Conservation (phyloP, 768 basidiomycete species). For the Rubroboletus satanas region DNA sequence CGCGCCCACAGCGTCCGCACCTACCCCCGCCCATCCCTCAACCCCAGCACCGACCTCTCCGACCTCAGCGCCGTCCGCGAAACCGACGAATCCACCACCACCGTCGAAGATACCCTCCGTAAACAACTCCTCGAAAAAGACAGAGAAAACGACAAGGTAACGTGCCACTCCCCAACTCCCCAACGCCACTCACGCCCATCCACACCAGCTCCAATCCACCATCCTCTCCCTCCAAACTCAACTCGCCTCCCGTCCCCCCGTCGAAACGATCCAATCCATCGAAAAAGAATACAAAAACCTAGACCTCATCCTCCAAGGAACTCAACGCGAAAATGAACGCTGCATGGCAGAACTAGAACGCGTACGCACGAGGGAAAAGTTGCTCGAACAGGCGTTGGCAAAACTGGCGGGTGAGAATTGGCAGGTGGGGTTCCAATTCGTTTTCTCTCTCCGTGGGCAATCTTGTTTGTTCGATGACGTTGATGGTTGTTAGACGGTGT, state of each 20-base stretch:
- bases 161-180: not conserved
- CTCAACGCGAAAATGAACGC: conserved; percentile 81
- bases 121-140: conserved; percentile 64
- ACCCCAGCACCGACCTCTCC: conserved; percentile 33
- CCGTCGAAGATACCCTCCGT: conserved; percentile 53
- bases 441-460: no score
- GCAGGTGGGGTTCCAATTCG: conserved; percentile 49
- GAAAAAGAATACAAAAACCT: conserved; percentile 73
- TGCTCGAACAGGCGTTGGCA: conserved; percentile 68
- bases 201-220: conserved; percentile 53
- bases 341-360: conserved; percentile 80
- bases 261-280: conserved; percentile 61
- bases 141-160: conserved; percentile 66
- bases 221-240: conserved; percentile 62
- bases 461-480: no score
- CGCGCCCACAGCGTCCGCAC: conserved; percentile 62
- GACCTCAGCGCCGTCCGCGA: conserved; percentile 63
- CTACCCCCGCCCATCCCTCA: conserved; percentile 48
- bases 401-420: conserved; percentile 76
- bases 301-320: conserved; percentile 72
- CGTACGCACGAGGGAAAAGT: conserved; percentile 66
- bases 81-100: conserved; percentile 43
- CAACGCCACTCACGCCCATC: not conserved
- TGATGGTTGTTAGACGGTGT: conserved; percentile 19
- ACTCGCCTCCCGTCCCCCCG: conserved; percentile 62